Evolutionary conservation across 2,329 filamentous ascomycete species (phyloP), one percentile per base, ranked within the genome.

Genomic region (Aaosphaeria arxii): DNA sequence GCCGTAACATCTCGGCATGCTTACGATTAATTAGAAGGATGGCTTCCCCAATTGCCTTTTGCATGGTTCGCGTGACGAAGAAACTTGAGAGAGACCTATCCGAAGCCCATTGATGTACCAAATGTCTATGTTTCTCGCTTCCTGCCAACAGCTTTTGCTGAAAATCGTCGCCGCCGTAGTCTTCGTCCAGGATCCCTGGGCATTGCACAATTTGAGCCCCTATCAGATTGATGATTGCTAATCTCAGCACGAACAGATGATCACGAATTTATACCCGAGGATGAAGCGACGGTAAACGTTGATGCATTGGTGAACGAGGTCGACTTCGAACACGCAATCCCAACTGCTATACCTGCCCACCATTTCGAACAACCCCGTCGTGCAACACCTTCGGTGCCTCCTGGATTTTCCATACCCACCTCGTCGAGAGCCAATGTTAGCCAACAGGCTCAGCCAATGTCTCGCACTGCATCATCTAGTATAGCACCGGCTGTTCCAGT

Each of bases 231-330:
- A 24, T 24, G 17, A 24, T 24, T 24, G 33, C 33, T 36, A 36
- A 36, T 36, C 7, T 36, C n/a, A 36, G 33, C 33, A n/a, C n/a
- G 33, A 42, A 52, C 51, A 88, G 85, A 86, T 70, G 83, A 87
- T 61, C 79, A 83, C 43, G 68, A 83, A n/a, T 64, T 74, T 39
- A 74, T 76, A 49, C 80, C 78, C 7, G 73, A 85, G 41, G 82
- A 85, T 52, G 83, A 85, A 55, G 84, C 79, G 9, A 78, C 76
- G 3, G 75, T 76, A 40, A 84, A 80, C n/a, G 81, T 89, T 38
- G 85, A 88, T 63, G 84, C 84, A 4, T 71, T 89, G 4, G 85
- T 89, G 9, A 81, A 84, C 24, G 86, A 89, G 40, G 52, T 53
- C 30, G 63, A 69, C 5, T 50, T 55, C 31, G 61, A 60, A 54